Evolutionary conservation across 2,329 filamentous ascomycete genomes (phyloP), one percentile per base, ranked within the genome.

Genomic region (Arachnopeziza araneosa): DNA sequence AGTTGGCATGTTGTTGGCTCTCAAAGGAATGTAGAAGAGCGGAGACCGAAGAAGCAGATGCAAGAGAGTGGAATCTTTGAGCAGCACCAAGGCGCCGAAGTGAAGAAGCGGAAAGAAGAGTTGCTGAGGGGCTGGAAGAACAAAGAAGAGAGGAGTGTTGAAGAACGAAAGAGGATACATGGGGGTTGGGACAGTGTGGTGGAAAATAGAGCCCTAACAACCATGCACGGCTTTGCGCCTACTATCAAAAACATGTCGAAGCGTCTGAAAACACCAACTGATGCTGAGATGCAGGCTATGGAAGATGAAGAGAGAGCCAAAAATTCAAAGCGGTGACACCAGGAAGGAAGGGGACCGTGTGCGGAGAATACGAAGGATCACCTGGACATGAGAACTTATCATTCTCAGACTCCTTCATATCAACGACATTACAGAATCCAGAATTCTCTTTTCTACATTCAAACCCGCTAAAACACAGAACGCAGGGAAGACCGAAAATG

Each of bases 121-220:
- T 22, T 61, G 2, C n/a, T 48, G 48, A 22, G n/a, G 10, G 50
- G 32, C 30, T 60, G 62, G 57, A 60, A 54, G 17, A 24, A 24
- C n/a, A 60, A 56, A 24, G 50, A 54, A n/a, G 59, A 62, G 23
- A 54, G 55, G 19, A 9, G 26, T 9, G 26, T 30, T 5, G 50
- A 54, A 17, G 59, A 60, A 23, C 52, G 55, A 14, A 54, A 50
- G 17, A 32, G 21, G 21, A 21, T 26, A 21, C 24, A 24, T 21
- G 23, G 32, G 9, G 44, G 30, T 23, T 30, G 12, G n/a, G 53
- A 32, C 10, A 50, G 24, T 26, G 19, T 7, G 10, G 9, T 14
- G 30, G 24, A 44, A 12, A 44, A 44, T 14, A 14, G 36, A 44
- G 17, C 10, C 6, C 17, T 44, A 12, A 44, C 23, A n/a, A 44